phyloP scores from a whole-genome alignment of 805 yeast genomes.

The Candida railenensis region DNA sequence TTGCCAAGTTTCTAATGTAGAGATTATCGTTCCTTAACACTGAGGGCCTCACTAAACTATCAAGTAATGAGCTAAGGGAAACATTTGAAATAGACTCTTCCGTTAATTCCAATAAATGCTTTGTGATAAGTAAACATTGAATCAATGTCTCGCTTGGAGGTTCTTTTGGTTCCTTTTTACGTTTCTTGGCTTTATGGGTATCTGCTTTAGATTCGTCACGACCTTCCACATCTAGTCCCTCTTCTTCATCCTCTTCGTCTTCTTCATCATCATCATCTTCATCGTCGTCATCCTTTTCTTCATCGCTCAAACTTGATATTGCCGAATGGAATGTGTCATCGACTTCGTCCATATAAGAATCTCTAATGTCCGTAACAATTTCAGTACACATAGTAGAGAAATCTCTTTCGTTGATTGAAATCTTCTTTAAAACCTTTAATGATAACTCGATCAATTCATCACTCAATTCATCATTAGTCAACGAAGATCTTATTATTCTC shows the following conservation, averaged over 20 bases:
- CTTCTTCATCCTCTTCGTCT: conserved; percentile 17
- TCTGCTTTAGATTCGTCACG: conserved; percentile 26
- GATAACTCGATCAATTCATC: conserved; percentile 55
- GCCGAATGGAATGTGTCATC: conserved; percentile 52
- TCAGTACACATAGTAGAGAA: conserved; percentile 84
- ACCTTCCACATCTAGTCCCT: conserved; percentile 19
- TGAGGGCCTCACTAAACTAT: conserved; percentile 78
- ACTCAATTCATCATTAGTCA: conserved; percentile 55
- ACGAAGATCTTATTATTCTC: conserved; percentile 44
- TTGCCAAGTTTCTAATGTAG: conserved; percentile 60
- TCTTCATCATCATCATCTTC: conserved; percentile 16
- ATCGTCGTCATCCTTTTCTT: conserved; percentile 9
- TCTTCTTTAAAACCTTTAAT: conserved; percentile 62
- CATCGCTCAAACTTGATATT: conserved; percentile 20
- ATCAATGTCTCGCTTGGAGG: conserved; percentile 49
- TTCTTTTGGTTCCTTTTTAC: conserved; percentile 36
- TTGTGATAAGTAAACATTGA: conserved; percentile 68
- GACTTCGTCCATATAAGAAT: conserved; percentile 49
- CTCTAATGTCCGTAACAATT: conserved; percentile 80
- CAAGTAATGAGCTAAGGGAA: conserved; percentile 66
- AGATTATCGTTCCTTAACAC: conserved; percentile 49
- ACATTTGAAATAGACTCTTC: conserved; percentile 65
- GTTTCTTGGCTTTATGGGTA: conserved; percentile 28
- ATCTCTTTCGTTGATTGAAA: conserved; percentile 79
- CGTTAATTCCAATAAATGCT: conserved; percentile 65